Evolutionary conservation across 1,139 yeast species (phyloP), one percentile per base, ranked within the genome.

Genomic region (Taphrina wiesneri): DNA sequence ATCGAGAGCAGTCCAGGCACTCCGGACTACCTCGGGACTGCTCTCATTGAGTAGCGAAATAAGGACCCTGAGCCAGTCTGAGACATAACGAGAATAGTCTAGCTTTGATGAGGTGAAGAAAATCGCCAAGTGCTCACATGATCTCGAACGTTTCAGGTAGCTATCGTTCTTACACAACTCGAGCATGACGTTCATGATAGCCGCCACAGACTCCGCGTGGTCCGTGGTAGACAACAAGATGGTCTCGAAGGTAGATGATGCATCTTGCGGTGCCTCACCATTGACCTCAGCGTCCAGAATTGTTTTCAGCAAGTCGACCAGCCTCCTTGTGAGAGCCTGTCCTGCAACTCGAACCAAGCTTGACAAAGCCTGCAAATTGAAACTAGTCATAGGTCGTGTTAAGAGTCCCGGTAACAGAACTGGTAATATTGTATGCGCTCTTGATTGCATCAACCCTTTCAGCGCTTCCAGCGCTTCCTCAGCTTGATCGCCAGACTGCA

Each of bases 331-430:
- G 70, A 92, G 79, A 0, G 96, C 91, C 63, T 85, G 77, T 43
- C 97, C 98, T 26, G 98, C 97, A 56, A 90, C 97, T 63, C 88
- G 85, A 0, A 97, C 96, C 74, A 95, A 82, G 0, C 96, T 86
- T 28, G 96, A 91, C 69, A 93, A 81, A 2, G 97, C 96, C 67
- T 83, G 82, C 23, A 97, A 96, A 77, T 92, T 91, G 79, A 87
- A 86, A 0, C 85, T 81, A 72, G 90, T 91, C 69, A 93, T 85
- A 9, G 97, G 97, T 9, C 92, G 86, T 9, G 86, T 76, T 74
- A 92, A 81, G 74, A 95, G 81, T 0, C 96, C 84, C 62, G 99
- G 98, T 69, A 93, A 83, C 75, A 93, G 83, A 65, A 90, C 88
- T 66, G 99, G 98, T 92, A 95, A 91, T 68, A 93, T 90, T 1